phyloP scores from a whole-genome alignment of 495 filamentous ascomycete genomes.

The Apiosordaria backusii region DNA sequence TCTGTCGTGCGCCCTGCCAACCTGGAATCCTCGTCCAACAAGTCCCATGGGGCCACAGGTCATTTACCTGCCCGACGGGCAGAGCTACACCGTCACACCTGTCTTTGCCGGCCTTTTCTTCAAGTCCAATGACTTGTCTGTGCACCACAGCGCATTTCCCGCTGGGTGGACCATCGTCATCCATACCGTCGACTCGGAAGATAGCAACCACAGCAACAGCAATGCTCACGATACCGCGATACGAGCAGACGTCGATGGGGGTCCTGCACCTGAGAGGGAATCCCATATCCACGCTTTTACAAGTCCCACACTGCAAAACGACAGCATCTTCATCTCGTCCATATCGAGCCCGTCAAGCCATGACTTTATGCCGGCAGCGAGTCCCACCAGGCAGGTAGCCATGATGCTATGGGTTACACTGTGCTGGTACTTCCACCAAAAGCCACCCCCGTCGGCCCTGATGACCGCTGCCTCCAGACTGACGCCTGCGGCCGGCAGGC shows the following conservation, averaged over 20 bases:
- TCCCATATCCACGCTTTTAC: conserved; percentile 61
- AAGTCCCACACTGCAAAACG: conserved; percentile 67
- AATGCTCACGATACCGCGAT: conserved; percentile 19
- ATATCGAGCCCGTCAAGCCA: conserved; percentile 76
- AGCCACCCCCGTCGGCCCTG: conserved; percentile 52
- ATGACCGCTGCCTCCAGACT: conserved; percentile 58
- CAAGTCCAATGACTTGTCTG: conserved; percentile 71
- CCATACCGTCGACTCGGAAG: conserved; percentile 53
- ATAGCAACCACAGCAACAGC: conserved; percentile 2
- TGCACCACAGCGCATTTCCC: conserved; percentile 67
- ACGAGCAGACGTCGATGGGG: background rate
- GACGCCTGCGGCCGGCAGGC: conserved; percentile 65
- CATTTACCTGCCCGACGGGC: conserved; percentile 78
- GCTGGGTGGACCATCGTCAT: conserved; percentile 86
- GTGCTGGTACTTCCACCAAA: conserved; percentile 95
- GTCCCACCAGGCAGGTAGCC: conserved; percentile 80
- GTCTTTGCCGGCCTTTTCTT: conserved; percentile 88
- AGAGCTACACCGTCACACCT: conserved; percentile 71
- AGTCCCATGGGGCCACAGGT: conserved; percentile 39
- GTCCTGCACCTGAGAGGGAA: conserved; percentile 19
- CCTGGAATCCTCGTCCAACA: too few species aligned
- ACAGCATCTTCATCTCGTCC: conserved; percentile 84
- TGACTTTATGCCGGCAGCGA: conserved; percentile 74
- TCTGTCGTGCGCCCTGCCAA: background rate
- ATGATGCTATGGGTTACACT: conserved; percentile 96